Conservation (phyloP, 225 moss, liverwort and hornwort genomes). For the Climacium dendroides region DNA sequence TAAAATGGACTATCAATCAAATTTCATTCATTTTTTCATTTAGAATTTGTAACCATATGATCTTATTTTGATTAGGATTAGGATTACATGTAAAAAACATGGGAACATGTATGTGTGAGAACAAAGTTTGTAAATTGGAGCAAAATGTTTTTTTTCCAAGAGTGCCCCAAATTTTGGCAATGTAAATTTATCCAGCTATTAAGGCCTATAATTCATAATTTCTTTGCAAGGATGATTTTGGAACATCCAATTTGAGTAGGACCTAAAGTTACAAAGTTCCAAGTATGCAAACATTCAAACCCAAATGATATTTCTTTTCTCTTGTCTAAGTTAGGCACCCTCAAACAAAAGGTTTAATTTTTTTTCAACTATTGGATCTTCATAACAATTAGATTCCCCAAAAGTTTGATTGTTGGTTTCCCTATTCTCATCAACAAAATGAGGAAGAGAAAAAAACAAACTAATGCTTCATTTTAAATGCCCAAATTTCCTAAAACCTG, state of each 20-base stretch:
- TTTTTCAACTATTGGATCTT: neutral
- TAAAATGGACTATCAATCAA: neutral
- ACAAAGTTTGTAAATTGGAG: neutral
- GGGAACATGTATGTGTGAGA: neutral
- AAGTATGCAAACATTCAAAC: neutral
- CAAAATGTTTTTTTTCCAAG: no score
- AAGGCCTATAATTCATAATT: neutral
- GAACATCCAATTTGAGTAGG: neutral
- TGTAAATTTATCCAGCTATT: rapidly evolving
- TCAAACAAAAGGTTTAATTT: neutral
- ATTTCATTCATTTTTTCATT: neutral
- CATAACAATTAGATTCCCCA: rapidly evolving
- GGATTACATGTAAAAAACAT: neutral
- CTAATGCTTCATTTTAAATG: neutral
- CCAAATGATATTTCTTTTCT: neutral
- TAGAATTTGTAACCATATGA: neutral
- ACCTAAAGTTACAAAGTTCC: neutral
- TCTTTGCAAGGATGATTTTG: neutral
- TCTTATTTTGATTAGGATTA: neutral
- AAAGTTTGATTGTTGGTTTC: neutral
- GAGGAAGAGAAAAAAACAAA: neutral
- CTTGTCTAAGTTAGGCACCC: rapidly evolving
- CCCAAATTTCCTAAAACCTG: rapidly evolving
- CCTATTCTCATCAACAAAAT: neutral
- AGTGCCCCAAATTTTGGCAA: neutral